phyloP scores from a whole-genome alignment of 768 basidiomycete species.

The Dentipellis fragilis region DNA sequence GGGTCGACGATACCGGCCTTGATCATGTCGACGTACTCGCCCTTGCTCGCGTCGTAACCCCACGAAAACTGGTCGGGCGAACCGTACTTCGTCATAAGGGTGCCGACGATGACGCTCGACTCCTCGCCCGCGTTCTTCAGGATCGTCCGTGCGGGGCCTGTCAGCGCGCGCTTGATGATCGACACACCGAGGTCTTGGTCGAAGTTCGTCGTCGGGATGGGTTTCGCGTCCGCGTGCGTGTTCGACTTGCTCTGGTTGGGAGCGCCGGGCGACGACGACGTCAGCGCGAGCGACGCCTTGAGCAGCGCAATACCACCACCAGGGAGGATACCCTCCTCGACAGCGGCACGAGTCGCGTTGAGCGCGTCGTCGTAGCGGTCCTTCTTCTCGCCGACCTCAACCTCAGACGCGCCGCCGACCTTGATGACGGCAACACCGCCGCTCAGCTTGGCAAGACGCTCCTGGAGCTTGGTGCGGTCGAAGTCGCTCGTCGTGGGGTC shows the following conservation, averaged over 20 bases:
- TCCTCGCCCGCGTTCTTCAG: slow-evolving; percentile 93
- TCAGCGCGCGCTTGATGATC: slow-evolving; percentile 83
- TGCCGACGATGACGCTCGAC: slow-evolving; percentile 85
- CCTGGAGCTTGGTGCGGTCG: slow-evolving; percentile 91
- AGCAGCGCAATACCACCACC: slow-evolving; percentile 92
- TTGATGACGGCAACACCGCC: slow-evolving; percentile 99
- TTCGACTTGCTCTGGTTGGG: slow-evolving; percentile 18
- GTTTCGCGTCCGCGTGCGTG: slow-evolving; percentile 45
- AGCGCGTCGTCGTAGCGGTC: slow-evolving; percentile 95
- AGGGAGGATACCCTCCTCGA: slow-evolving; percentile 97
- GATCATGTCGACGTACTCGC: slow-evolving; percentile 94
- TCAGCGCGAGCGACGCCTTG: slow-evolving; percentile 68
- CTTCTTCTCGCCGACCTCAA: slow-evolving; percentile 99
- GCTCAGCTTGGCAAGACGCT: slow-evolving; percentile 90
- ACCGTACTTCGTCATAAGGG: slow-evolving; percentile 62
- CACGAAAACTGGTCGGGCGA: slow-evolving; percentile 67
- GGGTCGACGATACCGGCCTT: slow-evolving; percentile 91
- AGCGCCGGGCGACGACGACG: slow-evolving; percentile 30
- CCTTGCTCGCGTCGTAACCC: slow-evolving; percentile 89
- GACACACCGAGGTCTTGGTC: slow-evolving; percentile 94
- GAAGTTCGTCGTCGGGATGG: slow-evolving; percentile 81
- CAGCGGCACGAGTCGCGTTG: slow-evolving; percentile 96
- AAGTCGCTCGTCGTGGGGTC: slow-evolving; percentile 87
- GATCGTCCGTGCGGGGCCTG: slow-evolving; percentile 79
- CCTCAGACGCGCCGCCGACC: slow-evolving; percentile 88